A percentile compares a stretch with the other conserved stretches of the same genome.
Evolutionary conservation across 495 filamentous ascomycete species (phyloP).

Genomic region (Daldinia bambusicola): DNA sequence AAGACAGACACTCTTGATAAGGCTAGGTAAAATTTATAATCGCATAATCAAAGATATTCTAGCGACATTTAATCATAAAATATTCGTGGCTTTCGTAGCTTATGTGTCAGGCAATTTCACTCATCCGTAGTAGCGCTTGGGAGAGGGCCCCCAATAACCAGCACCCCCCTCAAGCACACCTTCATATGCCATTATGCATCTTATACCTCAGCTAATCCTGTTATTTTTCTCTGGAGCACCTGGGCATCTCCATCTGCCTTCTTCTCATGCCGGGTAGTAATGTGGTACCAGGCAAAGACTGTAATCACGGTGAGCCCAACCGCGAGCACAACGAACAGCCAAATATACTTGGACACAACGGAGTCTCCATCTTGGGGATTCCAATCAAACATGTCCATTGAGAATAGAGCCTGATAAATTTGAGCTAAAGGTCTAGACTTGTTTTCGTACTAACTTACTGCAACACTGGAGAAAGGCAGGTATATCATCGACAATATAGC

Average conservation of each 20-base stretch:
- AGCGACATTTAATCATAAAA: too few species aligned
- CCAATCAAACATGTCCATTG: neutral
- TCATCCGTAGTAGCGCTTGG: too few species aligned
- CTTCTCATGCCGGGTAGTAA: neutral
- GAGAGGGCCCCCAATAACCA: too few species aligned
- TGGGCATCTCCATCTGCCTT: neutral
- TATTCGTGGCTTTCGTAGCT: too few species aligned
- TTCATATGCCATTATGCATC: too few species aligned
- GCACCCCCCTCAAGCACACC: too few species aligned
- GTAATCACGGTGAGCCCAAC: neutral
- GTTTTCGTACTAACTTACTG: neutral
- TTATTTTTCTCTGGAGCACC: neutral
- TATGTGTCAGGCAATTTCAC: too few species aligned
- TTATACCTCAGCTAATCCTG: neutral
- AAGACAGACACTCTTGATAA: neutral
- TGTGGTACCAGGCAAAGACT: neutral
- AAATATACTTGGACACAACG: conserved; percentile 2
- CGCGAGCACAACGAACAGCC: neutral
- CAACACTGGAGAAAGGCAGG: neutral
- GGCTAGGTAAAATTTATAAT: neutral
- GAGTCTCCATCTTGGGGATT: neutral
- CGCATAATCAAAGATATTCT: too few species aligned
- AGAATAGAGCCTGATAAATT: neutral
- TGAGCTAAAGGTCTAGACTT: neutral
- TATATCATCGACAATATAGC: conserved; percentile 38